Evolutionary conservation across 176 grass and related monocot genomes (phyloP).

Genomic region (Eremochloa ophiuroides): DNA sequence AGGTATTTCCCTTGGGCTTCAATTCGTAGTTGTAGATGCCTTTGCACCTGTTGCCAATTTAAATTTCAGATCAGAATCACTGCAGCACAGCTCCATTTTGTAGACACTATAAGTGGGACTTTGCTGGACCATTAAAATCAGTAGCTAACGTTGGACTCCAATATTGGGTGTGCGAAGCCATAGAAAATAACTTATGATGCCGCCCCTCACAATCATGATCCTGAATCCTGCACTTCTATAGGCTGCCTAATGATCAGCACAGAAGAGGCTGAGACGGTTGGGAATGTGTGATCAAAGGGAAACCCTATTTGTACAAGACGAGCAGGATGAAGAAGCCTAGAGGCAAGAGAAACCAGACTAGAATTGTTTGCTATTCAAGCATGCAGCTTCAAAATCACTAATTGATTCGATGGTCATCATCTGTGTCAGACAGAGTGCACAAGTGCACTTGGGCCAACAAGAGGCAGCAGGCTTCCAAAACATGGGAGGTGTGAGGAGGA

Average conservation of each 20-base stretch:
- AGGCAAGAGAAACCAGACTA: background rate
- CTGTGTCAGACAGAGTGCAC: background rate
- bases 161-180: background rate
- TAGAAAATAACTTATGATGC: background rate
- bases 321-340: background rate
- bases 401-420: background rate
- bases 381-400: background rate
- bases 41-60: conserved; percentile 66
- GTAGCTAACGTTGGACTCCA: background rate
- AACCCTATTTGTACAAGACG: background rate
- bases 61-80: conserved; percentile 23
- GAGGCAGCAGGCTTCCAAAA: background rate
- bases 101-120: conserved; percentile 19
- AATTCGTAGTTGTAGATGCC: conserved; percentile 83
- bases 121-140: background rate
- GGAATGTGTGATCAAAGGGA: background rate
- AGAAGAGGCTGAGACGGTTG: background rate
- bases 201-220: background rate
- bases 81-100: conserved; percentile 2
- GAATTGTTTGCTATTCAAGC: background rate
- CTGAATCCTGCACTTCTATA: background rate
- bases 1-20: conserved; percentile 94
- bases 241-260: background rate
- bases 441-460: background rate
- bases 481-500: background rate